These are phyloP conservation scores for Komagataella pastoris DNA, from an alignment of 805 yeast species.

Conservation along the genomic window DNA sequence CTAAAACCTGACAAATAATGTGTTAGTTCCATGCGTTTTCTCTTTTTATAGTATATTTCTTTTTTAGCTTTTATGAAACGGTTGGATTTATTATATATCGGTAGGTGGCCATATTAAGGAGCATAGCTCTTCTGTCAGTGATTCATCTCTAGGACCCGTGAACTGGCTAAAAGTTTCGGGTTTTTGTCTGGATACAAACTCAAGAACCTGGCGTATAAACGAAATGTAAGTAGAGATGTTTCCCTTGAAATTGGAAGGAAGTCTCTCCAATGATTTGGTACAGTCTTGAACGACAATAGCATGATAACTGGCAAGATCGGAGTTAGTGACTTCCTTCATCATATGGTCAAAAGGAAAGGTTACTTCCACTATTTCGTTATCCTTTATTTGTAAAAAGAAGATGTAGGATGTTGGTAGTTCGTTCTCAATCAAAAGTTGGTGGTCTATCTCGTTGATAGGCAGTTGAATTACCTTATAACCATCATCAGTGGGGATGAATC, in stretches of 20 bases:
- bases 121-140: not conserved
- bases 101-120: not conserved
- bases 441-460: not conserved
- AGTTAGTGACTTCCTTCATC: not conserved
- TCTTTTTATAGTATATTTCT: not conserved
- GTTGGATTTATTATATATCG: not conserved
- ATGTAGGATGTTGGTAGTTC: not conserved
- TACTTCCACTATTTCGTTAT: not conserved
- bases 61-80: not conserved
- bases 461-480: not conserved
- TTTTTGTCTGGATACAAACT: not conserved
- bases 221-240: not conserved
- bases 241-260: not conserved
- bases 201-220: not conserved
- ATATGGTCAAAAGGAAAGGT: not conserved
- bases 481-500: slow-evolving; percentile 26
- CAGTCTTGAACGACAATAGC: not conserved
- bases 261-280: not conserved
- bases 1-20: slow-evolving; percentile 31
- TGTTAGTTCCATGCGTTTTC: not conserved
- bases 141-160: not conserved
- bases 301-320: not conserved
- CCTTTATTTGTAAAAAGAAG: not conserved
- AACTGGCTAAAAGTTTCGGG: not conserved
- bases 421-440: not conserved